Conservation (phyloP, 768 basidiomycete genomes). For the Sarcodon sp. region DNA sequence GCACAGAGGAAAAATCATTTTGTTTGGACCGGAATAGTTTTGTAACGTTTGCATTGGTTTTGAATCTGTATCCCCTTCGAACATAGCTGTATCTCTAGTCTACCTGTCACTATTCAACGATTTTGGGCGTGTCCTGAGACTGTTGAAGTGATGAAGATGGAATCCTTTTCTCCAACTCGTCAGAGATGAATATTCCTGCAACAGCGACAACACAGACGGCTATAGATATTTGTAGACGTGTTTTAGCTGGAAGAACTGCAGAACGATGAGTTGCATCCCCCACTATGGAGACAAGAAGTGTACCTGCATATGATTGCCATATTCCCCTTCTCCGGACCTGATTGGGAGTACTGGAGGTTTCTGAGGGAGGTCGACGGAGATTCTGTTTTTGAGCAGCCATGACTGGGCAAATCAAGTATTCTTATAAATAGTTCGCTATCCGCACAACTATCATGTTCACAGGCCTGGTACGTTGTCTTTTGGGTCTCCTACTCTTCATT, state of each 20-base stretch:
- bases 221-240: constrained; percentile 18
- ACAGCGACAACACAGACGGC: constrained; percentile 17
- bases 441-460: constrained; percentile 49
- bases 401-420: too few species aligned
- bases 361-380: neutral
- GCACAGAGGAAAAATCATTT: constrained; percentile 1
- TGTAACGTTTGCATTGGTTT: constrained; percentile 1
- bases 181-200: constrained; percentile 16
- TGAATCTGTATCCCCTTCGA: neutral
- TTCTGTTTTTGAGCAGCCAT: neutral
- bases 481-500: neutral
- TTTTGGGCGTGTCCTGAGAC: neutral
- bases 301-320: constrained; percentile 34
- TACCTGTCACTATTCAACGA: neutral
- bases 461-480: constrained; percentile 44
- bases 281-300: neutral
- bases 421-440: neutral
- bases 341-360: neutral
- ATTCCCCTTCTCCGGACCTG: constrained; percentile 13
- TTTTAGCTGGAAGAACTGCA: constrained; percentile 18
- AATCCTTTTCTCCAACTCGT: constrained; percentile 14
- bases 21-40: constrained; percentile 2
- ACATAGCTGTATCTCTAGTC: neutral
- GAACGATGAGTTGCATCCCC: neutral
- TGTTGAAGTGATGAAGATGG: constrained; percentile 8